A percentile compares a stretch with the other conserved stretches of the same genome.
Conservation (phyloP, 2,329 filamentous ascomycete genomes). For the Penicillium hesseltinei region DNA sequence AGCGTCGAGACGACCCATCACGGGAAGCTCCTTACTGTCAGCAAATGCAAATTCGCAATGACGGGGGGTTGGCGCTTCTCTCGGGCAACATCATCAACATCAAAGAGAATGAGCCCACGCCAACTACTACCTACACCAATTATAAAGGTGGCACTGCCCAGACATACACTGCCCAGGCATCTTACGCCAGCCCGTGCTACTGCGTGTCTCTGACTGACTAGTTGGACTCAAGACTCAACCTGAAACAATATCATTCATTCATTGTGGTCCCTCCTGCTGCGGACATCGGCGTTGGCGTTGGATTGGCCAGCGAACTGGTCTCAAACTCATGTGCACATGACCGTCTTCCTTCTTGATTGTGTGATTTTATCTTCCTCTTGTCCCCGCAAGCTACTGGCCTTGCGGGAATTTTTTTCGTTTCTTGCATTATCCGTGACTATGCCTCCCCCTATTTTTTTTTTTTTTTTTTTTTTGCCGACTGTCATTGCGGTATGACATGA, state of each 20-base stretch:
- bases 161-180: slow-evolving; percentile 38
- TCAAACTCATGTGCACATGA: slow-evolving; percentile 28
- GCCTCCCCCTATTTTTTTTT: background rate
- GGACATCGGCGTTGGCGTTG: slow-evolving; percentile 27
- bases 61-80: slow-evolving; percentile 44
- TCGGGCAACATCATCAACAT: slow-evolving; percentile 32
- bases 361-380: slow-evolving; percentile 19
- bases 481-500: slow-evolving; percentile 13
- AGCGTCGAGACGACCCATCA: slow-evolving; percentile 53
- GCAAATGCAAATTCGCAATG: slow-evolving; percentile 59
- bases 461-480: background rate
- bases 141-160: slow-evolving; percentile 25
- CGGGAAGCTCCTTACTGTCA: slow-evolving; percentile 59
- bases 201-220: slow-evolving; percentile 38
- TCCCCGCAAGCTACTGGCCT: slow-evolving; percentile 7
- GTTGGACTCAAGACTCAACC: slow-evolving; percentile 14
- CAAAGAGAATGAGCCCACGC: slow-evolving; percentile 36
- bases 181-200: slow-evolving; percentile 38
- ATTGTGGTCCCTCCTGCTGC: slow-evolving; percentile 16
- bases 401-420: slow-evolving; percentile 3
- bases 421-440: slow-evolving; percentile 6
- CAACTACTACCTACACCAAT: slow-evolving; percentile 34
- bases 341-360: slow-evolving; percentile 20
- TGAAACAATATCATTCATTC: slow-evolving; percentile 20
- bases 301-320: slow-evolving; percentile 16